Base-by-base conservation (phyloP, 257 asterid genomes). In the Schizonepeta tenuifolia region DNA sequence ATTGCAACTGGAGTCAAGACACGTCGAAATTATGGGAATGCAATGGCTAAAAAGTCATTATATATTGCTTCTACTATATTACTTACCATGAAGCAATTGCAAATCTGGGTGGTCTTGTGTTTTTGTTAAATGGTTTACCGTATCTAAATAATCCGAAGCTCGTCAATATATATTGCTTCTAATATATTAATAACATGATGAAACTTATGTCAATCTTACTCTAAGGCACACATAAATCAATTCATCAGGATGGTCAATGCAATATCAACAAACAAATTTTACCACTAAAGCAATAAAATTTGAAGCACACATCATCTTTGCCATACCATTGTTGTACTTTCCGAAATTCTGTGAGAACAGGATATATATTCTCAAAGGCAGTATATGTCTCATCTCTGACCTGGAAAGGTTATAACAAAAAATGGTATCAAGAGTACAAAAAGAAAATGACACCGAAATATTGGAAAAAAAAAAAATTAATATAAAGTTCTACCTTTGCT, bases 281-380 rank as follows among this genome's bases (percentile, higher is more conserved):
- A 41, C 15, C 14, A 41, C 47, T 40, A 1, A 10, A 60, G 59
- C 31, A 61, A 7, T 46, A 1, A 24, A 60, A 65, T 50, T 22
- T 18, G 44, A 63, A 69, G 63, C 53, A 55, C 49, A 73, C 15
- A 68, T 56, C 55, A 53, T 55, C 21, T 6, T 35, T 17, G 15
- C 50, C 89, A 43, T 92, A 92, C 96, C 98, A 92, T 75, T 90
- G 96, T 81, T 92, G 98, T 77, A 90, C 95, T 85, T 90, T 92
- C 71, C 98, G 86, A 65, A 84, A 92, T 78, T 92, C 96, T 0
- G 90, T 90, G 70, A 92, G 96, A 61, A 92, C 96, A 4, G 97
- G 98, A 80, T 92, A 90, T 81, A 92, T 92, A 76, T 88, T 90
- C 86, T 92, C 98, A 78, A 92, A 90, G 64, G 98, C 96, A 35